Conservation (phyloP, 129 eudicot genomes). For the carrot (Daucus carota) region DNA sequence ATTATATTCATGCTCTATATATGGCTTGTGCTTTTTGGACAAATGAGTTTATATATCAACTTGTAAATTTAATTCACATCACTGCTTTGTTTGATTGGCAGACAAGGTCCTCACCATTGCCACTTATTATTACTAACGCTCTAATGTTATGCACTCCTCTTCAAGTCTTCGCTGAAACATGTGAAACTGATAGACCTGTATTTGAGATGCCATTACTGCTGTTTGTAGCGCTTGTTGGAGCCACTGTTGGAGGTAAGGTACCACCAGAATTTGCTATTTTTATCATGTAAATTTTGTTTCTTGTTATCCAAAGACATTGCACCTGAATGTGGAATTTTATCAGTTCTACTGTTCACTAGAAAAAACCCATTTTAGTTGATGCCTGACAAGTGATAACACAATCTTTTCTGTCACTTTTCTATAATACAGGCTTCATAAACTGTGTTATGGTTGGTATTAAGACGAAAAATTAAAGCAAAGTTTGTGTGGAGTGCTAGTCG, state of each 20-base stretch:
- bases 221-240: constrained; percentile 81
- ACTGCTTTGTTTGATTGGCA: constrained; percentile 29
- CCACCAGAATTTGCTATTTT: not conserved
- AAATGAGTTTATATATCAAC: no score
- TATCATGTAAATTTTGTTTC: not conserved
- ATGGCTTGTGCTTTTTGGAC: not conserved
- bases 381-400: not conserved
- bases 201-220: constrained; percentile 79
- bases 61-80: not conserved
- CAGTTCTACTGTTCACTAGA: not conserved
- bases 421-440: not conserved
- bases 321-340: not conserved
- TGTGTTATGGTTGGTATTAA: not conserved
- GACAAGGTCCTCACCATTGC: constrained; percentile 29
- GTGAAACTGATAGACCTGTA: constrained; percentile 57
- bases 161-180: constrained; percentile 79
- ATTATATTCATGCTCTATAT: not conserved
- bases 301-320: constrained; percentile 3
- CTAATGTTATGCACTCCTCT: constrained; percentile 55
- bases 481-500: not conserved
- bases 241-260: constrained; percentile 92
- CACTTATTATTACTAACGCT: constrained; percentile 38
- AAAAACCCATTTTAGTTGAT: not conserved
- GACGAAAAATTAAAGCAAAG: not conserved
- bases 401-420: not conserved